These are phyloP conservation scores for Pugionium dolabratum DNA, from an alignment of 345 rosid species.

Conservation along the genomic window DNA sequence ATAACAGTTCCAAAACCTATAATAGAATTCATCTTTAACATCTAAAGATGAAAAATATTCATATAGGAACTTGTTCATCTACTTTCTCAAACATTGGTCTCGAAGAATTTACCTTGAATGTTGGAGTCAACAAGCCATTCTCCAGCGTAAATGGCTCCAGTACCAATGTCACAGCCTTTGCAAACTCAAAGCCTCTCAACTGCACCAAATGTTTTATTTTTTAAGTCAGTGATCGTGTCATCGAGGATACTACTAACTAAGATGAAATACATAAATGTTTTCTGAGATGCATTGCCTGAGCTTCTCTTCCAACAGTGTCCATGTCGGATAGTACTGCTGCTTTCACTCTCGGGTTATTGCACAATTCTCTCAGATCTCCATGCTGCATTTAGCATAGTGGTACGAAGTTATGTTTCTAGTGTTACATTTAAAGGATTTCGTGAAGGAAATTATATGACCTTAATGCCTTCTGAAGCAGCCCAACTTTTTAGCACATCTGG, in stretches of 20 bases:
- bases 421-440: conserved; percentile 6
- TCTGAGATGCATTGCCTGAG: conserved; percentile 61
- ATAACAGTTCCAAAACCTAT: too few relatives aligned
- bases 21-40: neutral
- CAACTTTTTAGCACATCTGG: conserved; percentile 72
- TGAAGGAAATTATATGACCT: conserved; percentile 49
- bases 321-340: conserved; percentile 79
- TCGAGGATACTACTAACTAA: neutral
- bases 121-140: conserved; percentile 89
- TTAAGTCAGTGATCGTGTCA: conserved; percentile 4
- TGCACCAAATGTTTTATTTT: conserved; percentile 23
- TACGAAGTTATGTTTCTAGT: conserved; percentile 11
- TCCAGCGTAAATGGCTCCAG: conserved; percentile 76
- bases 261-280: conserved; percentile 12
- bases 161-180: conserved; percentile 85
- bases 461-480: conserved; percentile 83
- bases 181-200: conserved; percentile 89
- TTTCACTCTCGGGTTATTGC: conserved; percentile 65
- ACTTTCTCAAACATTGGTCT: conserved; percentile 18
- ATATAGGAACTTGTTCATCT: conserved; percentile 4
- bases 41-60: neutral
- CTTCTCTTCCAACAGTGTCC: conserved; percentile 86
- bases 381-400: conserved; percentile 45
- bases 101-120: conserved; percentile 64
- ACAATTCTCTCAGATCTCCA: conserved; percentile 61